These are phyloP conservation scores for Boletellus sp. DNA, from an alignment of 1,284 basidiomycete species.

Conservation along the genomic window DNA sequence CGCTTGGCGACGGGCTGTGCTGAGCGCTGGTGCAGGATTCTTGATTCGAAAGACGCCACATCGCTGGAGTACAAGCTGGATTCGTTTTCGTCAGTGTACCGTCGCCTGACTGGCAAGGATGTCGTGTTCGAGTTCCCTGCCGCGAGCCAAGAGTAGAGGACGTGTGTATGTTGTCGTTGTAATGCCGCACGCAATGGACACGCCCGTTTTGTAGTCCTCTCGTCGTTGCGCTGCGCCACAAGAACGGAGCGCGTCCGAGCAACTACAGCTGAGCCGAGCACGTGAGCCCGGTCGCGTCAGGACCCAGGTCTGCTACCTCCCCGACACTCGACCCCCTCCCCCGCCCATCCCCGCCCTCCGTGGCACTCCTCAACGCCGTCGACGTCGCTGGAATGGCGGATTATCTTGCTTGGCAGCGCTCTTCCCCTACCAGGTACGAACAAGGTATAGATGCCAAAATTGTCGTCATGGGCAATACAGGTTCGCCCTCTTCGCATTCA, in stretches of 20 bases:
- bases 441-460: constrained; percentile 93
- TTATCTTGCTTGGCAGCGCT: constrained; percentile 55
- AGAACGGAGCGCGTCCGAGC: constrained; percentile 18
- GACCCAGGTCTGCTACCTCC: constrained; percentile 15
- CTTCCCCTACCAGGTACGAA: constrained; percentile 63
- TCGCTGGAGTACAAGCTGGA: constrained; percentile 99
- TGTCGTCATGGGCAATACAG: constrained; percentile 94
- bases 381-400: constrained; percentile 40
- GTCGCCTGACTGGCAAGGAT: constrained; percentile 91
- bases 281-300: constrained; percentile 36
- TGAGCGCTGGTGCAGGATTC: constrained; percentile 60
- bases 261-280: constrained; percentile 13
- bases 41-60: constrained; percentile 97
- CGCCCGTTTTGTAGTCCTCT: constrained; percentile 30
- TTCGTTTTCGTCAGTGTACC: constrained; percentile 93
- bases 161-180: constrained; percentile 20
- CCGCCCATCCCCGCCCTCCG: constrained; percentile 30
- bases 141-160: constrained; percentile 56
- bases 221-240: constrained; percentile 12
- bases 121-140: constrained; percentile 88
- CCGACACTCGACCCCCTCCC: constrained; percentile 14
- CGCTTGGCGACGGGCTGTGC: constrained; percentile 11
- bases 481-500: constrained; percentile 38
- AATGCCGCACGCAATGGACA: constrained; percentile 25
- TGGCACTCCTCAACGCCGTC: constrained; percentile 32